Evolutionary conservation across 176 grass and related monocot genomes (phyloP).

Genomic region (Typha latifolia): DNA sequence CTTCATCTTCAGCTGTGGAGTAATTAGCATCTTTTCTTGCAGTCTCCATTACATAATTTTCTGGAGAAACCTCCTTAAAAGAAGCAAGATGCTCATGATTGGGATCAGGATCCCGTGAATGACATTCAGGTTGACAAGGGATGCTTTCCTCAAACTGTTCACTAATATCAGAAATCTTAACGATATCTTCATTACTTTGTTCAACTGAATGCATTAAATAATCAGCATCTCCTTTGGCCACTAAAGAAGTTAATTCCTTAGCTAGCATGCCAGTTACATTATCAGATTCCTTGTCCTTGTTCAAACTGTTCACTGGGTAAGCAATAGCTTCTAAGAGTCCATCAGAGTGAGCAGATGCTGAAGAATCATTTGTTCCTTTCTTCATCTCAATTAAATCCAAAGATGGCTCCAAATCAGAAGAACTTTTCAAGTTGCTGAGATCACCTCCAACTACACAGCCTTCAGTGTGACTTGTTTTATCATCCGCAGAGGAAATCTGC

Average conservation of each 20-base stretch:
- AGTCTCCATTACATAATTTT: conserved; percentile 18
- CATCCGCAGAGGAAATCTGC: conserved; percentile 16
- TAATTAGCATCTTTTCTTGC: conserved; percentile 6
- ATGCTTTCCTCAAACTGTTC: conserved; percentile 18
- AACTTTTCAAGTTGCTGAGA: conserved; percentile 21
- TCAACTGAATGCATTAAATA: conserved; percentile 19
- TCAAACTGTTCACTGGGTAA: conserved; percentile 56
- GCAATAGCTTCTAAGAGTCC: conserved; percentile 87
- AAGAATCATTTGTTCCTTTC: conserved; percentile 20
- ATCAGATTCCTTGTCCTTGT: conserved; percentile 26
- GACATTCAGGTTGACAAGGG: conserved; percentile 17
- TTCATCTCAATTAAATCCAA: conserved; percentile 9
- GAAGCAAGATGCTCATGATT: conserved; percentile 22
- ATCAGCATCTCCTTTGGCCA: conserved; percentile 14
- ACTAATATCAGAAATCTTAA: conserved; percentile 11
- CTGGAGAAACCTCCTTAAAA: conserved; percentile 25
- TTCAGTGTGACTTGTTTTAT: conserved; percentile 9
- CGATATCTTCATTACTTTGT: conserved; percentile 7
- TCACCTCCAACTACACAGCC: conserved; percentile 23
- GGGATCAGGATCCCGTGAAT: conserved; percentile 22
- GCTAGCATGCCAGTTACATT: conserved; percentile 7
- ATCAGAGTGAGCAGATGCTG: conserved; percentile 43
- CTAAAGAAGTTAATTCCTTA: conserved; percentile 40
- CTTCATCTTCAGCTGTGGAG: conserved; percentile 22
- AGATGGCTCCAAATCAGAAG: conserved; percentile 16